phyloP scores from a whole-genome alignment of 2,329 filamentous ascomycete species.

The Sclerotinia minor region DNA sequence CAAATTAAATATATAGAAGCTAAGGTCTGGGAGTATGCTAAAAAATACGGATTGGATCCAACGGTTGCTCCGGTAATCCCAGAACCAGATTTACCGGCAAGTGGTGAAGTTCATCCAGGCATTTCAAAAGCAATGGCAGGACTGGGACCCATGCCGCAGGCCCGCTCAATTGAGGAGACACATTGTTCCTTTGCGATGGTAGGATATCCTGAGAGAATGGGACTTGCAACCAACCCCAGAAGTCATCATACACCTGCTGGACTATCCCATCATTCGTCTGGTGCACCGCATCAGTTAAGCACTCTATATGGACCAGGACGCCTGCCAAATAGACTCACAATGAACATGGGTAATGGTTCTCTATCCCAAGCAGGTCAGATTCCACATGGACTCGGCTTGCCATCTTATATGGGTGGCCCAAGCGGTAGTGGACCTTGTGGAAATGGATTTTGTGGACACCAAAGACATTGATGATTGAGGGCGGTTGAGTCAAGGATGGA shows the following conservation, averaged over 20 bases:
- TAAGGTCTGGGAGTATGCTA: neutral
- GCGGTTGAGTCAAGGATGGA: neutral
- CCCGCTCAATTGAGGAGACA: neutral
- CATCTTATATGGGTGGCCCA: neutral
- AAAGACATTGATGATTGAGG: neutral
- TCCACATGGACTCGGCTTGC: neutral
- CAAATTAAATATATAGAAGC: neutral
- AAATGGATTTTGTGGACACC: neutral
- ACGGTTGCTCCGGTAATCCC: neutral
- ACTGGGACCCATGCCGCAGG: neutral
- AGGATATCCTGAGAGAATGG: neutral
- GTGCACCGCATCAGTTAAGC: neutral
- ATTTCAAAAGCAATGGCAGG: slow-evolving; percentile 12
- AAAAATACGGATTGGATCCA: slow-evolving; percentile 1
- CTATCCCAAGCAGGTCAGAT: neutral
- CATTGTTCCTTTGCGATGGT: neutral
- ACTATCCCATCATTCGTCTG: neutral
- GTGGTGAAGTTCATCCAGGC: slow-evolving; percentile 2
- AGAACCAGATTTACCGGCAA: neutral
- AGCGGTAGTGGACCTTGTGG: neutral
- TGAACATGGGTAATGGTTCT: neutral
- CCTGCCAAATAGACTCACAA: neutral
- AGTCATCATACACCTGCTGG: neutral
- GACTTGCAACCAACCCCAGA: neutral
- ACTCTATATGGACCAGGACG: neutral